Conservation (phyloP, 1,284 basidiomycete species). For the Ganoderma meredithae region DNA sequence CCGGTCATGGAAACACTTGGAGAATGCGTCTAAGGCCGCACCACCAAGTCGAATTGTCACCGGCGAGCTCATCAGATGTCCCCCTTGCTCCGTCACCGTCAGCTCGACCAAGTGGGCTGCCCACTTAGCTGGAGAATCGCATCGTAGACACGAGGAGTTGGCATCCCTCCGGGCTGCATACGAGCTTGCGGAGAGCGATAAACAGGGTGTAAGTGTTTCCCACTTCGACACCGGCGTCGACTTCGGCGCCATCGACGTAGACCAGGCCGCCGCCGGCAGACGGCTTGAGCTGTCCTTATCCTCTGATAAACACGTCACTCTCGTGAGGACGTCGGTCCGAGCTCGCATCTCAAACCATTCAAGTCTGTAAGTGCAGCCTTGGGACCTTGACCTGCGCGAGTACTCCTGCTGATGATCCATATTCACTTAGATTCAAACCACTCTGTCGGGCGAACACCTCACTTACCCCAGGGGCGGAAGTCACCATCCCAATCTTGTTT, state of each 20-base stretch:
- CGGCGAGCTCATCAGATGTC: conserved; percentile 13
- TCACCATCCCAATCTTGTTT: conserved; percentile 15
- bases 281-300: conserved; percentile 20
- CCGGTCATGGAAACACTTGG: conserved; percentile 15
- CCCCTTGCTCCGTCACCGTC: conserved; percentile 8
- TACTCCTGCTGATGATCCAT: neutral
- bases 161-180: conserved; percentile 31
- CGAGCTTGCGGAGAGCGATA: conserved; percentile 40
- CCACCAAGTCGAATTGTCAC: neutral
- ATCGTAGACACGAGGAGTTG: conserved; percentile 17
- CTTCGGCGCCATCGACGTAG: conserved; percentile 45
- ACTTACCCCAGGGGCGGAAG: neutral
- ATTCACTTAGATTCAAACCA: conserved; percentile 8
- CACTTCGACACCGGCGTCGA: conserved; percentile 39
- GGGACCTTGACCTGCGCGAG: neutral
- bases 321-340: neutral
- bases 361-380: conserved; percentile 3
- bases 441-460: neutral
- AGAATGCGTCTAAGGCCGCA: neutral
- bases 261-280: conserved; percentile 39
- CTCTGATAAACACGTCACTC: neutral
- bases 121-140: conserved; percentile 11
- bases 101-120: neutral
- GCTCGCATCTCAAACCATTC: conserved; percentile 14
- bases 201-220: conserved; percentile 38